Evolutionary conservation across 2,329 filamentous ascomycete genomes (phyloP), one percentile per base, ranked within the genome.

Genomic region (Penicillium freii): DNA sequence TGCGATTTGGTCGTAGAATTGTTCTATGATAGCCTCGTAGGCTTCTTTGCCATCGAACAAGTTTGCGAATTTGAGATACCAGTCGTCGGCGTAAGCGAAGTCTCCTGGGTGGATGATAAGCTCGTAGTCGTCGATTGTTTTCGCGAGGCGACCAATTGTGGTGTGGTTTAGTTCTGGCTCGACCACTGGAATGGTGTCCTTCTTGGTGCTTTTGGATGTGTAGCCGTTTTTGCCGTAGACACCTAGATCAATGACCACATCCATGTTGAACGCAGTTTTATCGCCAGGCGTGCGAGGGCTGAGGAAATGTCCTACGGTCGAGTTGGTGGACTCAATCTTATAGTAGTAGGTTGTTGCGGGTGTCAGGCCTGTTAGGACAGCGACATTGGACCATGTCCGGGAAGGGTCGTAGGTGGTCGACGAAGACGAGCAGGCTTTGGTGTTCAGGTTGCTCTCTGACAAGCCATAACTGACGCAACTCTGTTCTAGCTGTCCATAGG

Each of bases 291-390:
- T 58, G 0, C 83, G 80, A 4, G 81, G 79, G 60, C 80, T 85
- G 48, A 82, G 64, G 69, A 86, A 86, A 39, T 81, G 77, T 34
- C 79, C 77, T 9, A 82, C 72, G 4, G 67, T 82, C 0, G 83
- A 83, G 70, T 86, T 86, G 29, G 76, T 80, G 2, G 82, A 84
- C 9, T 74, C 75, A 48, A 85, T 84, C 72, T 83, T 78, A 74
- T 86, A 86, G 73, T 83, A 86, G 69, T 86, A 86, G 0, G 77
- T 83, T 1, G 82, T 84, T 0, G 79, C 82, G 0, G 83, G 78
- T 0, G 69, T 71, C 21, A 86, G 69, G 7, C 66, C 73, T 0
- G 73, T 72, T 34, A 86, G 68, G 2, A 73, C 73, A 0, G 83
- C 83, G 0, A 73, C 72, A 60, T 84, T 81, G 36, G 77, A 78